Evolutionary conservation across 2,329 filamentous ascomycete species (phyloP).

Genomic region (Ceratocystis diversiconidia): DNA sequence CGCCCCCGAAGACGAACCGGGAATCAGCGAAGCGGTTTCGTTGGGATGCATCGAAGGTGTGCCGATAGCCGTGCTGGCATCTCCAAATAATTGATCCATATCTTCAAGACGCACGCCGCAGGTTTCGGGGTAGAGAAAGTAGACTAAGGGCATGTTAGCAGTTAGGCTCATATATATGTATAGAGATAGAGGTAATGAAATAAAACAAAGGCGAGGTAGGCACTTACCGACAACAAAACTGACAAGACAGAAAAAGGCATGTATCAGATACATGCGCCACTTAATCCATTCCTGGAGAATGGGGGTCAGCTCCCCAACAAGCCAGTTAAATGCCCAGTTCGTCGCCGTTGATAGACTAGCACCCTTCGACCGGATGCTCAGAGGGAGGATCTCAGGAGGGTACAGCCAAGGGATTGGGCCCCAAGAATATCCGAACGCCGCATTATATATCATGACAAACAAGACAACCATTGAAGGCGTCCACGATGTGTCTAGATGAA

Average conservation of each 20-base stretch:
- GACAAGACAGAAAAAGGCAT: slow-evolving; percentile 90
- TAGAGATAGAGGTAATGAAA: background rate
- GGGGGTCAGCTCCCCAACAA: slow-evolving; percentile 90
- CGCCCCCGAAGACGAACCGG: slow-evolving; percentile 46
- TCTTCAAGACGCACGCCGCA: slow-evolving; percentile 91
- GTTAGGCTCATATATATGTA: background rate
- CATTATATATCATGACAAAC: slow-evolving; percentile 97
- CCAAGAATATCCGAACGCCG: slow-evolving; percentile 88
- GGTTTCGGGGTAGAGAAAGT: slow-evolving; percentile 94
- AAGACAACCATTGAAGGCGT: slow-evolving; percentile 79
- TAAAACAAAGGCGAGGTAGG: background rate
- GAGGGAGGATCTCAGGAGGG: slow-evolving; percentile 90
- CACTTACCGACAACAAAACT: slow-evolving; percentile 90
- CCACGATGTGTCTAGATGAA: slow-evolving; percentile 64
- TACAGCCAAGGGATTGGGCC: slow-evolving; percentile 97
- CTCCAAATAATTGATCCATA: slow-evolving; percentile 89
- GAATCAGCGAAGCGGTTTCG: slow-evolving; percentile 72
- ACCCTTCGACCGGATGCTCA: slow-evolving; percentile 94
- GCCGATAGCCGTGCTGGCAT: slow-evolving; percentile 66
- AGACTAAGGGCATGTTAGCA: slow-evolving; percentile 44
- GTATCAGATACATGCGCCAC: slow-evolving; percentile 87
- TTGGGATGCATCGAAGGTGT: slow-evolving; percentile 55
- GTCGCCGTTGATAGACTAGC: slow-evolving; percentile 90
- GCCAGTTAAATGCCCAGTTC: slow-evolving; percentile 98
- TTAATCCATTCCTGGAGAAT: slow-evolving; percentile 81